Percentiles rank a stretch among this genome's conserved stretches.
These are phyloP conservation scores for Lichtheimia ramosa DNA, from an alignment of 371 early-diverging fungal genomes.

Conservation along the genomic window DNA sequence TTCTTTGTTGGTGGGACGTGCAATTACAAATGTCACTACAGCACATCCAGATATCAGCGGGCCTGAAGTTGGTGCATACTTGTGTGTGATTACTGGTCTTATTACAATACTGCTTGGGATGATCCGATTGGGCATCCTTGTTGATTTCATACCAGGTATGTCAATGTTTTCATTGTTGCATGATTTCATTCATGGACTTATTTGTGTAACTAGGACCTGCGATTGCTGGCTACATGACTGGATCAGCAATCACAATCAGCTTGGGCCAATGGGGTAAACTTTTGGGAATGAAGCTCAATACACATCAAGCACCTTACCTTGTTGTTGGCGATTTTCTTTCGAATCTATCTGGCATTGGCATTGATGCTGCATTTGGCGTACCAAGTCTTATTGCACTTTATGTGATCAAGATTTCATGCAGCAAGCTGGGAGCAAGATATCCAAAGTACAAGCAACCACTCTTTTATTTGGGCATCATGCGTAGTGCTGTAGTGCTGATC, in stretches of 20 bases:
- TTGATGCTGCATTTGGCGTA: conserved; percentile 46
- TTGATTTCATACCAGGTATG: conserved; percentile 72
- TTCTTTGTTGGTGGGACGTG: conserved; percentile 67
- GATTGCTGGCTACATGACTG: conserved; percentile 70
- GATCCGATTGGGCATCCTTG: conserved; percentile 71
- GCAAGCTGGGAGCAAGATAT: conserved; percentile 15
- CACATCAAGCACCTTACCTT: conserved; percentile 47
- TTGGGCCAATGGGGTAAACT: conserved; percentile 71
- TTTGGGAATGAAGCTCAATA: conserved; percentile 48
- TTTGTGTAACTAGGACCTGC: conserved; percentile 34
- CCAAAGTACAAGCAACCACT: conserved; percentile 23
- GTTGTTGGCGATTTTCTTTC: conserved; percentile 44
- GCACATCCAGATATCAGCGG: conserved; percentile 36
- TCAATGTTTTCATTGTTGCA: not conserved
- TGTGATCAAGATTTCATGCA: conserved; percentile 22
- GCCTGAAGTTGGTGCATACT: conserved; percentile 39
- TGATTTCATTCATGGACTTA: not conserved
- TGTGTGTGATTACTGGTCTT: conserved; percentile 56
- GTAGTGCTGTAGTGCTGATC: conserved; percentile 31
- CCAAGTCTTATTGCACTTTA: conserved; percentile 30
- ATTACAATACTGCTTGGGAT: conserved; percentile 63
- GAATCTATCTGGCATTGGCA: conserved; percentile 24
- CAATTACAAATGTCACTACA: conserved; percentile 42
- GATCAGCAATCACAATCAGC: conserved; percentile 69
- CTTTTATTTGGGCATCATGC: conserved; percentile 43